These are phyloP conservation scores for Smithsoniella earleae DNA, from an alignment of 163 green algal species.

Conservation along the genomic window DNA sequence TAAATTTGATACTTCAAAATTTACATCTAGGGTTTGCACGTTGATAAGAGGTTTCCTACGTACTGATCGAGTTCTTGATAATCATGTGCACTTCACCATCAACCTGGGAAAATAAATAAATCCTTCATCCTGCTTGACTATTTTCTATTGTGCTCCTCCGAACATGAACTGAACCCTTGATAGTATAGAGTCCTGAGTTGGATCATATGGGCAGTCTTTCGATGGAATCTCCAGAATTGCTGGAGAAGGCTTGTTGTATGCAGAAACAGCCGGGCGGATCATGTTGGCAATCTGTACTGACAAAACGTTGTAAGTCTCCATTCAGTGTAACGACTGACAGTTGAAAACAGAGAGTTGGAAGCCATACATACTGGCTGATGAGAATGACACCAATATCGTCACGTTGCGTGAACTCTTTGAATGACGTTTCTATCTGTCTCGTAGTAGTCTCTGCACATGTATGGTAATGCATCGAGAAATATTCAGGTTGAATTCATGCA, in stretches of 20 bases:
- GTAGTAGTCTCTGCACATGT: slow-evolving; percentile 71
- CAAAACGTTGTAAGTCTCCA: neutral
- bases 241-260: slow-evolving; percentile 62
- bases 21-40: no score
- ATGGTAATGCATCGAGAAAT: no score
- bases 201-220: slow-evolving; percentile 93
- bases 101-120: no score
- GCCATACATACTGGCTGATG: slow-evolving; percentile 75
- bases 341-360: no score
- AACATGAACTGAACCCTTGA: slow-evolving; percentile 82
- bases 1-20: no score
- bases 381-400: slow-evolving; percentile 95
- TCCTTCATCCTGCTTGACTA: no score
- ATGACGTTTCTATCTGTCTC: slow-evolving; percentile 77
- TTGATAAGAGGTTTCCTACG: no score
- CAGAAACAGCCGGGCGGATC: slow-evolving; percentile 55
- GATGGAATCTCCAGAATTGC: slow-evolving; percentile 92
- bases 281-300: slow-evolving; percentile 70
- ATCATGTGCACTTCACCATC: no score
- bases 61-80: no score
- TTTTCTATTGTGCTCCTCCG: no score
- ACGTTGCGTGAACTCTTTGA: slow-evolving; percentile 84
- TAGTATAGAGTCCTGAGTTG: slow-evolving; percentile 86
- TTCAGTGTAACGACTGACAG: no score
- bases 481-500: no score